Percentiles rank a stretch among this genome's conserved stretches.
Conservation (phyloP, 306 rosid species). For the Sechiopsis laciniata region DNA sequence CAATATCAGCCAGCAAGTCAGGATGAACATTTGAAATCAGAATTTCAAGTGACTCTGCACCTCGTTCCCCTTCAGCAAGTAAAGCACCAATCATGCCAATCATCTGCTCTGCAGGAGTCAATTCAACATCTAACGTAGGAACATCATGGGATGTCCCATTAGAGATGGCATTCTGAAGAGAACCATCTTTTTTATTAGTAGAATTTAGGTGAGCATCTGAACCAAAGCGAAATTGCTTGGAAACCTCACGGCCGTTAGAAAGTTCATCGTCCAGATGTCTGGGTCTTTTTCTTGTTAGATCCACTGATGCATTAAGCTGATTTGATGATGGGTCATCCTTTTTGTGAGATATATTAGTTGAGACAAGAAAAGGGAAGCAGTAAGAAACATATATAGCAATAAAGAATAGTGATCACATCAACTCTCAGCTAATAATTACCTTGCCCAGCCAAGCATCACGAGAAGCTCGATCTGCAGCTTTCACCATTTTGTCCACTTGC, state of each 20-base stretch:
- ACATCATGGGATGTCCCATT: slow-evolving; percentile 54
- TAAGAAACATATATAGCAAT: slow-evolving; percentile 19
- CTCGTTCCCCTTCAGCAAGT: slow-evolving; percentile 98
- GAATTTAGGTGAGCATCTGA: slow-evolving; percentile 38
- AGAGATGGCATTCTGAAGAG: slow-evolving; percentile 43
- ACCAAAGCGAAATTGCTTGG: slow-evolving; percentile 61
- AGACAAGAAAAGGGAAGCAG: slow-evolving; percentile 19
- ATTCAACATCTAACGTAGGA: slow-evolving; percentile 53
- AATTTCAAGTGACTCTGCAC: slow-evolving; percentile 90
- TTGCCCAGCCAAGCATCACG: slow-evolving; percentile 67
- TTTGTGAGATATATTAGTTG: slow-evolving; percentile 18
- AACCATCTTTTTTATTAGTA: slow-evolving; percentile 53
- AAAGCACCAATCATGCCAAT: slow-evolving; percentile 92
- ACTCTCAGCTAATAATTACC: slow-evolving; percentile 37
- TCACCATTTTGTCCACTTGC: slow-evolving; percentile 81
- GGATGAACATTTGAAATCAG: slow-evolving; percentile 89
- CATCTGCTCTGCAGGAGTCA: slow-evolving; percentile 92
- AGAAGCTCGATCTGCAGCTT: slow-evolving; percentile 62
- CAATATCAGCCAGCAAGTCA: slow-evolving; percentile 94
- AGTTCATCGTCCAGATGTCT: slow-evolving; percentile 55
- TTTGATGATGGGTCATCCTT: slow-evolving; percentile 68
- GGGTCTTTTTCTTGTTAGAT: slow-evolving; percentile 55
- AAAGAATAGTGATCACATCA: slow-evolving; percentile 18
- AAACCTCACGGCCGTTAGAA: slow-evolving; percentile 58
- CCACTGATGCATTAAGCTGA: slow-evolving; percentile 58